Evolutionary conservation across 2,329 filamentous ascomycete species (phyloP).

Genomic region (Shiraia sp.): DNA sequence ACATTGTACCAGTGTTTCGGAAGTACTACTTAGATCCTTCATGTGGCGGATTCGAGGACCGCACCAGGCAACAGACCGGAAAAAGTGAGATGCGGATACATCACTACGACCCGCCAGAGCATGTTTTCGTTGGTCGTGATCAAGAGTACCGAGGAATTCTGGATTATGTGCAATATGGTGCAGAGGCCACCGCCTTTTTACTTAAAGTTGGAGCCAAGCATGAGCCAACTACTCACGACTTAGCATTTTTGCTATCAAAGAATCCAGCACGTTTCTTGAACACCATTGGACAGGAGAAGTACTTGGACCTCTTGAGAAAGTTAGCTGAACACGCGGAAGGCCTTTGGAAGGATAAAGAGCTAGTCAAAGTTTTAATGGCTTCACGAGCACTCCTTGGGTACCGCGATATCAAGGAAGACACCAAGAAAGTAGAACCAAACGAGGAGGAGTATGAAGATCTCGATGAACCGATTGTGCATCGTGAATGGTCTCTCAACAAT

Average conservation of each 20-base stretch:
- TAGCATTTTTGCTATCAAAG: slow-evolving; percentile 79
- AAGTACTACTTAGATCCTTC: slow-evolving; percentile 38
- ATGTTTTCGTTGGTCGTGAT: slow-evolving; percentile 77
- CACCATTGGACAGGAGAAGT: slow-evolving; percentile 82
- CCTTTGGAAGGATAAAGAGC: slow-evolving; percentile 76
- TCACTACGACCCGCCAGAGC: slow-evolving; percentile 66
- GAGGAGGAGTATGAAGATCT: slow-evolving; percentile 50
- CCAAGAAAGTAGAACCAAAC: slow-evolving; percentile 45
- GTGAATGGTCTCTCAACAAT: slow-evolving; percentile 76
- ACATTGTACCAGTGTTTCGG: slow-evolving; percentile 45
- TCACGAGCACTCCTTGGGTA: slow-evolving; percentile 82
- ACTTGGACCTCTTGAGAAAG: slow-evolving; percentile 78
- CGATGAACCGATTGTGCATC: slow-evolving; percentile 54
- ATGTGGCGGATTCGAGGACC: slow-evolving; percentile 40
- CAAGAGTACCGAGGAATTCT: slow-evolving; percentile 86
- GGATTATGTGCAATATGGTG: slow-evolving; percentile 93
- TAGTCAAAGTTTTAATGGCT: slow-evolving; percentile 75
- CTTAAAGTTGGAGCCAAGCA: slow-evolving; percentile 86
- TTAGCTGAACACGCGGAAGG: slow-evolving; percentile 72
- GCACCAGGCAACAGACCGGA: slow-evolving; percentile 32
- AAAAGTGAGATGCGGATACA: slow-evolving; percentile 47
- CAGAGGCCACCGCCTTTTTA: slow-evolving; percentile 84
- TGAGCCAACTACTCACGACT: slow-evolving; percentile 84
- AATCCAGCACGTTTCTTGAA: slow-evolving; percentile 83
- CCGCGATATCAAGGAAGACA: slow-evolving; percentile 67